These are phyloP conservation scores for Papiliotrema fonsecae DNA, from an alignment of 1,284 basidiomycete genomes.

Conservation along the genomic window DNA sequence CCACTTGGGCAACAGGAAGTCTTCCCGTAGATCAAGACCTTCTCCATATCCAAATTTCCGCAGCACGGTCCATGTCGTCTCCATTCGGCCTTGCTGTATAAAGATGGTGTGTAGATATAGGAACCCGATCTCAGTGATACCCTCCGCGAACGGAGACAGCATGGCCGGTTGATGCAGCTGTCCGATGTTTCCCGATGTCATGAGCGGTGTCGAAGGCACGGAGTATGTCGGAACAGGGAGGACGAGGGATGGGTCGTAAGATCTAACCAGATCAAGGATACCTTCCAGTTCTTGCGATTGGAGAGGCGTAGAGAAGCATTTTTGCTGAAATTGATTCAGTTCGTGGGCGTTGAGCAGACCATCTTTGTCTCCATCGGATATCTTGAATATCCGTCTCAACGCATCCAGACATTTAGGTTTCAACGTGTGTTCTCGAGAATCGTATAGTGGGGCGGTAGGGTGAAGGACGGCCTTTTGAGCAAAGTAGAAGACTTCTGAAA, in stretches of 20 bases:
- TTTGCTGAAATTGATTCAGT: slow-evolving; percentile 94
- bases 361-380: slow-evolving; percentile 94
- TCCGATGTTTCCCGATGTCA: slow-evolving; percentile 13
- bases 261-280: slow-evolving; percentile 77
- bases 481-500: slow-evolving; percentile 99
- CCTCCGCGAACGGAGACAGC: slow-evolving; percentile 47
- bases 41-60: slow-evolving; percentile 95
- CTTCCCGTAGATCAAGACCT: slow-evolving; percentile 82
- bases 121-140: slow-evolving; percentile 91
- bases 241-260: slow-evolving; percentile 54
- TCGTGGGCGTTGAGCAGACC: slow-evolving; percentile 84
- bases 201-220: slow-evolving; percentile 27
- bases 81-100: slow-evolving; percentile 90
- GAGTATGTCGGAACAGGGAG: slow-evolving; percentile 31
- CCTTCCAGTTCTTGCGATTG: slow-evolving; percentile 90
- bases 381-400: slow-evolving; percentile 87
- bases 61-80: slow-evolving; percentile 97
- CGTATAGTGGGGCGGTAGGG: slow-evolving; percentile 94
- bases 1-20: slow-evolving; percentile 78
- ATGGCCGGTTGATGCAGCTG: slow-evolving; percentile 20
- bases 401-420: slow-evolving; percentile 90
- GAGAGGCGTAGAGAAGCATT: slow-evolving; percentile 90
- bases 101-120: slow-evolving; percentile 94
- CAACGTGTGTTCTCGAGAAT: slow-evolving; percentile 90
- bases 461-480: slow-evolving; percentile 97